Evolutionary conservation across 1,284 basidiomycete genomes (phyloP).

Genomic region (Pholiota adiposa): DNA sequence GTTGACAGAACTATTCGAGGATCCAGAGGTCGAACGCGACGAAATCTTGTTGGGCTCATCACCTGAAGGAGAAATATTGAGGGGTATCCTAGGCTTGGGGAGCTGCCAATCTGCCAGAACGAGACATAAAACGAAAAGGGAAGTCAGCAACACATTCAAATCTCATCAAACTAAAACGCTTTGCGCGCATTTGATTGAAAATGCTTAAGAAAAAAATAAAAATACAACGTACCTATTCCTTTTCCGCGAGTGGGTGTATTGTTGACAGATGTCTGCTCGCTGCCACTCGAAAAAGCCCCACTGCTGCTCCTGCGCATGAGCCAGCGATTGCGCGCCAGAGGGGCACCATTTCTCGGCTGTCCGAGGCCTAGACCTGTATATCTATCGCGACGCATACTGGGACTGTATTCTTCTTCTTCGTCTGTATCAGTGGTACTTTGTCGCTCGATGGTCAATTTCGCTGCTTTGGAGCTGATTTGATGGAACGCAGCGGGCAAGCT

Average conservation of each 20-base stretch:
- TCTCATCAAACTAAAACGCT: not conserved
- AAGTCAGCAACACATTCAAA: slow-evolving; percentile 13
- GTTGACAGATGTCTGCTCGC: slow-evolving; percentile 58
- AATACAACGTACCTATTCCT: slow-evolving; percentile 40
- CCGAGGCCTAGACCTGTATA: slow-evolving; percentile 74
- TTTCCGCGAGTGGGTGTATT: slow-evolving; percentile 69
- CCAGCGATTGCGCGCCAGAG: slow-evolving; percentile 52
- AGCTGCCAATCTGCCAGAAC: slow-evolving; percentile 53
- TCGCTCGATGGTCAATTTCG: slow-evolving; percentile 34
- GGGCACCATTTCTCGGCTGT: slow-evolving; percentile 42
- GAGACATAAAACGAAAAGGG: slow-evolving; percentile 14
- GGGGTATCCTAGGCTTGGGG: slow-evolving; percentile 48
- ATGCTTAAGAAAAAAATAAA: slow-evolving; percentile 10
- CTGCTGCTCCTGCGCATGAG: slow-evolving; percentile 76
- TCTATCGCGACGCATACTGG: slow-evolving; percentile 52
- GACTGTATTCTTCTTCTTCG: slow-evolving; percentile 61
- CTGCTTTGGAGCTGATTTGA: slow-evolving; percentile 30
- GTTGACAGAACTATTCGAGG: slow-evolving; percentile 51
- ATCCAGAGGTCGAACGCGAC: slow-evolving; percentile 56
- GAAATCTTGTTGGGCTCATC: slow-evolving; percentile 42
- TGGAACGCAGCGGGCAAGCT: slow-evolving; percentile 74
- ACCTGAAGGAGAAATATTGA: slow-evolving; percentile 49
- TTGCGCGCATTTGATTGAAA: not conserved
- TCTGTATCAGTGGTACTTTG: slow-evolving; percentile 46
- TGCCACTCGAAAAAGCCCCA: slow-evolving; percentile 75